phyloP scores from a whole-genome alignment of 2,329 filamentous ascomycete genomes.

The Daldinia eschscholtzii region DNA sequence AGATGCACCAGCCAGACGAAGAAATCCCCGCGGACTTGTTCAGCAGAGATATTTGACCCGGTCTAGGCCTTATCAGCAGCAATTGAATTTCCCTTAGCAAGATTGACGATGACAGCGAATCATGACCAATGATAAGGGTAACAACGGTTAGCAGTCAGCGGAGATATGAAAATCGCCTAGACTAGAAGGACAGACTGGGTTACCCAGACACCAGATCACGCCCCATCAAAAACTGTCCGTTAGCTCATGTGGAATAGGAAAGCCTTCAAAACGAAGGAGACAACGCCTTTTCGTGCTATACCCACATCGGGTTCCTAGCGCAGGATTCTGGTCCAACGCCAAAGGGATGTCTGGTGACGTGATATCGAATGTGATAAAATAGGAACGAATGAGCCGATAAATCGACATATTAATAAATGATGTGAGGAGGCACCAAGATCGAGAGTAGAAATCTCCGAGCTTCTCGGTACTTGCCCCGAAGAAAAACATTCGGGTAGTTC shows the following conservation, averaged over 20 bases:
- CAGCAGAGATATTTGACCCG: slow-evolving; percentile 18
- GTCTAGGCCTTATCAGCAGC: slow-evolving; percentile 45
- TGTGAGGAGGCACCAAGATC: slow-evolving; percentile 15
- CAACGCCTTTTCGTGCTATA: slow-evolving; percentile 9
- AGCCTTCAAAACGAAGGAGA: slow-evolving; percentile 20
- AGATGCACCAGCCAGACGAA: slow-evolving; percentile 39
- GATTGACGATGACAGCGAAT: slow-evolving; percentile 44
- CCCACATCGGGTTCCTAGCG: slow-evolving; percentile 6
- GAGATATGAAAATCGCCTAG: slow-evolving; percentile 49
- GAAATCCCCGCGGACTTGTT: slow-evolving; percentile 44
- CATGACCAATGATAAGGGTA: slow-evolving; percentile 46
- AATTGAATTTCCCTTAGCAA: slow-evolving; percentile 41
- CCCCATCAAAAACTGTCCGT: slow-evolving; percentile 30
- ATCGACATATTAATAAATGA: slow-evolving; percentile 16
- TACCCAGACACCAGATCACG: slow-evolving; percentile 27
- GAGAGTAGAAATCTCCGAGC: slow-evolving; percentile 8
- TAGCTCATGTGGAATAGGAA: slow-evolving; percentile 25
- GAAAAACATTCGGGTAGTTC: slow-evolving; percentile 12
- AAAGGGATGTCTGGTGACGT: slow-evolving; percentile 13
- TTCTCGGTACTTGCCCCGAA: slow-evolving; percentile 5
- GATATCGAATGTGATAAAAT: slow-evolving; percentile 19
- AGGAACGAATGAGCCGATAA: slow-evolving; percentile 7
- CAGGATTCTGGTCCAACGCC: slow-evolving; percentile 14
- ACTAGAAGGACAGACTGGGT: slow-evolving; percentile 28
- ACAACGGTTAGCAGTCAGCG: slow-evolving; percentile 38